Percentiles rank a stretch among this genome's conserved stretches.
Evolutionary conservation across 1,284 basidiomycete genomes (phyloP).

Genomic region (Phlebopus sp.): DNA sequence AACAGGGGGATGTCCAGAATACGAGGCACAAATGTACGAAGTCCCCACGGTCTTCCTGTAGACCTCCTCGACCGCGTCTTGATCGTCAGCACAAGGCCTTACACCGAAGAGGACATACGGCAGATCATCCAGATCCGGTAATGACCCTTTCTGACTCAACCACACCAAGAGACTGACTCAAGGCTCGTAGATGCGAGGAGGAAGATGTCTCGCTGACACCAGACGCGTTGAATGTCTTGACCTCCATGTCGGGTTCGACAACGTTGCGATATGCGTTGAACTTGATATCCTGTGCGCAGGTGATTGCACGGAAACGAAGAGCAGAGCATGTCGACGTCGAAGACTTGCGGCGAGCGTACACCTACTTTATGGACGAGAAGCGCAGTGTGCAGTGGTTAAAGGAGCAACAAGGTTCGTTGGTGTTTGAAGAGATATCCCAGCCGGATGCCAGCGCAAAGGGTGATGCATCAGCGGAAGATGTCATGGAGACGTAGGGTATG

Average conservation of each 20-base stretch:
- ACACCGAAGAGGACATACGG: conserved; percentile 79
- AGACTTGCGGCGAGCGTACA: conserved; percentile 82
- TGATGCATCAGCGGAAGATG: conserved; percentile 29
- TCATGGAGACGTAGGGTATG: conserved; percentile 27
- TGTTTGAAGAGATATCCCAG: conserved; percentile 59
- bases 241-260: conserved; percentile 83
- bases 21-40: conserved; percentile 91
- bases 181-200: conserved; percentile 76
- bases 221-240: conserved; percentile 77
- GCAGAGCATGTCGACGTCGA: conserved; percentile 74
- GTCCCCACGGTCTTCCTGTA: conserved; percentile 92
- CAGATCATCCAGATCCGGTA: conserved; percentile 92
- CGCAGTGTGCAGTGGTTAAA: conserved; percentile 93
- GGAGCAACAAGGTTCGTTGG: conserved; percentile 72
- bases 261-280: conserved; percentile 90
- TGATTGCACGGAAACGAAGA: conserved; percentile 82
- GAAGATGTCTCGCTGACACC: conserved; percentile 88
- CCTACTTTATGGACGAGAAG: conserved; percentile 94
- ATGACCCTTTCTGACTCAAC: conserved; percentile 15
- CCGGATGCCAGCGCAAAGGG: conserved; percentile 17
- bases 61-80: conserved; percentile 94
- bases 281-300: conserved; percentile 86
- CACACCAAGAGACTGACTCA: conserved; percentile 1
- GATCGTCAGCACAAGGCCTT: conserved; percentile 94
- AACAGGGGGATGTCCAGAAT: conserved; percentile 95